A percentile compares a stretch with the other conserved stretches of the same genome.
phyloP scores from a whole-genome alignment of 805 yeast species.

The Candida endomychidarum region DNA sequence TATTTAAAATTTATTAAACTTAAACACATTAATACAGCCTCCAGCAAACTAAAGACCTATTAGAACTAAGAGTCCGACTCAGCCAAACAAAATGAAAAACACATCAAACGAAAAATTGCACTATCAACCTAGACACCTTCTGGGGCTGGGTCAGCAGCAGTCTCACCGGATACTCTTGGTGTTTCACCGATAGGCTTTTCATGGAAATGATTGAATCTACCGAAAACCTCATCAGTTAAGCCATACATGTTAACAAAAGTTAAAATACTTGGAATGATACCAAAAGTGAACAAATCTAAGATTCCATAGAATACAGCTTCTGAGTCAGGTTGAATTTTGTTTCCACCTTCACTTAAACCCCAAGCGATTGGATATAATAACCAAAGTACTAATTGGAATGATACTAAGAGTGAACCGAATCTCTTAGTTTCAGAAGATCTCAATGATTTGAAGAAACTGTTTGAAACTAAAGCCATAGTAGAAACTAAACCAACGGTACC shows the following conservation, averaged over 20 bases:
- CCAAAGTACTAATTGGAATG: slow-evolving; percentile 44
- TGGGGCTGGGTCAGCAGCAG: slow-evolving; percentile 24
- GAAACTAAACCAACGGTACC: slow-evolving; percentile 45
- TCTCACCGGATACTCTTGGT: slow-evolving; percentile 48
- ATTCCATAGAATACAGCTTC: slow-evolving; percentile 62
- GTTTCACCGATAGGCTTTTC: slow-evolving; percentile 4
- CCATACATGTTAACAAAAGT: slow-evolving; percentile 26
- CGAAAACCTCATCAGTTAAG: slow-evolving; percentile 30
- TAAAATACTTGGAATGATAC: slow-evolving; percentile 38
- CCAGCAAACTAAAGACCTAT: not conserved
- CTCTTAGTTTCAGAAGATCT: slow-evolving; percentile 11
- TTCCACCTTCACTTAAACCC: slow-evolving; percentile 65
- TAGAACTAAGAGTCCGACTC: slow-evolving; percentile 1
- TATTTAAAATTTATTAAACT: slow-evolving; percentile 1
- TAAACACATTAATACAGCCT: slow-evolving; percentile 1
- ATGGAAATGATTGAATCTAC: slow-evolving; percentile 11
- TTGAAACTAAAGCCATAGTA: slow-evolving; percentile 32
- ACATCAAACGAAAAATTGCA: not conserved
- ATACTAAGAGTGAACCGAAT: slow-evolving; percentile 18
- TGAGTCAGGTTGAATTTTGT: slow-evolving; percentile 56
- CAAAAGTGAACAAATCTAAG: slow-evolving; percentile 50
- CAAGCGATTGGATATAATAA: slow-evolving; percentile 49
- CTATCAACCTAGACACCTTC: slow-evolving; percentile 5
- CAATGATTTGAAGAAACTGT: slow-evolving; percentile 9
- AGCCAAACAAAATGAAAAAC: too few species aligned